Base-by-base conservation (phyloP, 768 basidiomycete genomes). In the Steccherinum ochraceum region DNA sequence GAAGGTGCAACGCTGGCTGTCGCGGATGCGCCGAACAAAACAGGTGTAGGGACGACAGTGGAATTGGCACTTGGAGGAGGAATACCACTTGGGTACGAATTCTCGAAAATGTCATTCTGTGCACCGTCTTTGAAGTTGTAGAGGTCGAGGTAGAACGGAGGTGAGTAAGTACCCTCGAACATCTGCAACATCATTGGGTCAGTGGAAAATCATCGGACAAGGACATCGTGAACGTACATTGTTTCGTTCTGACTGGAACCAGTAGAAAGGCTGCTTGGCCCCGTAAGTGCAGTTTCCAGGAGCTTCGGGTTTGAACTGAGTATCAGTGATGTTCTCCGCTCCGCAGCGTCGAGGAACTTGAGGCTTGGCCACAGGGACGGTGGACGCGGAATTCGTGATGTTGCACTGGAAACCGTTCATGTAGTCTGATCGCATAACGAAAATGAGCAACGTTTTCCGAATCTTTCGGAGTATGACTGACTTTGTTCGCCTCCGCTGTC, bases 401-500 rank as follows among this genome's bases (percentile, higher is more conserved):
- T 78, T 76, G 66, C 86, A 88, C 52, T 76, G 75, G 73, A 86
- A 87, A 3, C 80, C 83, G 48, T 80, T 87, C 84, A 86, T 86
- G 64, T 85, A 87, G 59, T 80, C 80, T 81, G 52, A 4, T 42
- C n/a, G n/a, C n/a, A n/a, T n/a, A n/a, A n/a, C n/a, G n/a, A n/a
- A n/a, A n/a, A n/a, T n/a, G 58, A 48, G 48, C n/a, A 10, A 19
- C 1, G 10, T 23, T 44, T 0, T 20, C 43, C 21, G 27, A n/a
- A n/a, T n/a, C n/a, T n/a, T 39, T n/a, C n/a, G n/a, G n/a, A n/a
- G n/a, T n/a, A n/a, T n/a, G 16, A 1, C 79, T 21, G 46, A 83
- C 81, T 84, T 63, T 84, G 80, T 65, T 82, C 81, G 5, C 79
- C 73, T 12, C 84, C 83, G 52, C 76, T 77, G 50, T 80, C 69